phyloP scores from a whole-genome alignment of 2,329 filamentous ascomycete species.

The Hypoxylon sp. region DNA sequence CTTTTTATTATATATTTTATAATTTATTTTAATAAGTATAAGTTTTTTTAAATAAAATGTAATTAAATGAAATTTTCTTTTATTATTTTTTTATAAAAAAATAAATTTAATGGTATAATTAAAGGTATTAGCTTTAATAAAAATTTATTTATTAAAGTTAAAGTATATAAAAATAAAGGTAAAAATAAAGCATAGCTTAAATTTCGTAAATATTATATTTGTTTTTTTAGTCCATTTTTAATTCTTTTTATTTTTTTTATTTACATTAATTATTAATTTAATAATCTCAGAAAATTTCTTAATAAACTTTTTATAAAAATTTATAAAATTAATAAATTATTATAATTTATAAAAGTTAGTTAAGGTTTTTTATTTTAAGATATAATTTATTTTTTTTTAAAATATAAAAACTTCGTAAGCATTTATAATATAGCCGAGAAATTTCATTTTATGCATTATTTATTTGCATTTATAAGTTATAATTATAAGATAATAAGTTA shows the following conservation, averaged over 20 bases:
- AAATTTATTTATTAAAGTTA: not conserved
- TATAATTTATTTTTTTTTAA: not conserved
- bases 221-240: not conserved
- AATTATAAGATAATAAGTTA: not conserved
- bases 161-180: not conserved
- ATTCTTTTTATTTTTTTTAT: not conserved
- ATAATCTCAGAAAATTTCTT: not conserved
- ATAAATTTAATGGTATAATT: not conserved
- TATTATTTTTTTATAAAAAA: not conserved
- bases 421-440: not conserved
- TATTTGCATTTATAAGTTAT: not conserved
- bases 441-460: not conserved
- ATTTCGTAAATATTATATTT: not conserved
- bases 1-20: conserved; percentile 3
- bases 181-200: not conserved
- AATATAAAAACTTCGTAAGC: not conserved
- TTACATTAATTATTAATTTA: not conserved
- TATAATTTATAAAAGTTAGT: not conserved
- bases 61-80: not conserved
- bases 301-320: not conserved
- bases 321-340: not conserved
- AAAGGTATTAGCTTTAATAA: not conserved
- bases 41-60: not conserved
- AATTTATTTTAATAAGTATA: not conserved
- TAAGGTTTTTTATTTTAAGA: not conserved